These are phyloP conservation scores for Colletotrichum siamense DNA, from an alignment of 2,329 filamentous ascomycete species.

Conservation along the genomic window DNA sequence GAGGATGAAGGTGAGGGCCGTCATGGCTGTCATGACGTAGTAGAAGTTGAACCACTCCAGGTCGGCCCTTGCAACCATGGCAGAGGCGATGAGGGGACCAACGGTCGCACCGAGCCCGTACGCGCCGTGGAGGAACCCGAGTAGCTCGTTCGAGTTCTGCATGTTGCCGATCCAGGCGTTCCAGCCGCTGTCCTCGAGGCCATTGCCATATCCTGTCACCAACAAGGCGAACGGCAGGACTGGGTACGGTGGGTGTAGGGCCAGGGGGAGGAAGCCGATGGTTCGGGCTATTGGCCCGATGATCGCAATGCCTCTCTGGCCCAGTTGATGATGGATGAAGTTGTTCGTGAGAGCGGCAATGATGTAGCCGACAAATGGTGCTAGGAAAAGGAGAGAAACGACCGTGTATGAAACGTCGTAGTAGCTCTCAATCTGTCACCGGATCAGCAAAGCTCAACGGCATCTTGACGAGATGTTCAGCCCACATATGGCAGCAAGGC, in stretches of 20 bases:
- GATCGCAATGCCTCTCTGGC: slow-evolving; percentile 75
- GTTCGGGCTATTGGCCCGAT: slow-evolving; percentile 68
- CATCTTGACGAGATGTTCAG: not conserved
- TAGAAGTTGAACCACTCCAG: slow-evolving; percentile 77
- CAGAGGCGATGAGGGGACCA: slow-evolving; percentile 73
- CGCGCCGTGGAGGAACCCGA: slow-evolving; percentile 74
- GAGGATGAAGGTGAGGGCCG: slow-evolving; percentile 59
- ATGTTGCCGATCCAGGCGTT: slow-evolving; percentile 73
- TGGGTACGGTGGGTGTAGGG: slow-evolving; percentile 72
- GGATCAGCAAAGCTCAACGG: not conserved
- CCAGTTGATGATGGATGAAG: slow-evolving; percentile 65
- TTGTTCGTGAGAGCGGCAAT: slow-evolving; percentile 70
- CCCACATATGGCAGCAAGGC: not conserved
- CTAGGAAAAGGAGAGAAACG: slow-evolving; percentile 71
- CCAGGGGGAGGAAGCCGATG: slow-evolving; percentile 68
- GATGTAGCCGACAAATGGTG: slow-evolving; percentile 70
- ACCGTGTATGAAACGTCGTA: slow-evolving; percentile 67
- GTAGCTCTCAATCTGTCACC: slow-evolving; percentile 57
- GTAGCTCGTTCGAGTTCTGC: slow-evolving; percentile 73
- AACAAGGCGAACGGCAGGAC: slow-evolving; percentile 69
- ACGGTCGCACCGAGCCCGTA: slow-evolving; percentile 77
- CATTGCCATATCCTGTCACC: slow-evolving; percentile 74
- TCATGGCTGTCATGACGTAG: slow-evolving; percentile 72
- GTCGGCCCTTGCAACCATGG: slow-evolving; percentile 68
- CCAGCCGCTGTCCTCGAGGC: slow-evolving; percentile 66